Evolutionary conservation across 1,139 yeast species (phyloP).

Genomic region (Petasospora rhodanensis): DNA sequence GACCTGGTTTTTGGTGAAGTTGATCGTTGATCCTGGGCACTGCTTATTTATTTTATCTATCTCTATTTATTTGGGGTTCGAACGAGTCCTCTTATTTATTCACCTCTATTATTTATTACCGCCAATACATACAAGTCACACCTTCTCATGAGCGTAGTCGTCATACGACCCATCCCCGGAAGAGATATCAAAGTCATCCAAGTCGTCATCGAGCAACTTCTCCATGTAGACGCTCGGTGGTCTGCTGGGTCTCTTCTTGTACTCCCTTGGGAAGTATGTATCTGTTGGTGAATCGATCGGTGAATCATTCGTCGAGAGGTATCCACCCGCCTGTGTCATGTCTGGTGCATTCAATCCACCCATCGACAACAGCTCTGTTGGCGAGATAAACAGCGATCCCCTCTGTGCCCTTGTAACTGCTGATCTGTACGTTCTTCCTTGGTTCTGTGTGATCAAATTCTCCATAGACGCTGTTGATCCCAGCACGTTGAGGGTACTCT

Average conservation of each 20-base stretch:
- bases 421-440: slow-evolving; percentile 23
- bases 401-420: slow-evolving; percentile 24
- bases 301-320: slow-evolving; percentile 12
- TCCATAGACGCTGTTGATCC: slow-evolving; percentile 17
- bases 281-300: slow-evolving; percentile 23
- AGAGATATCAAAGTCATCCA: slow-evolving; percentile 5
- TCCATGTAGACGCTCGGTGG: slow-evolving; percentile 30
- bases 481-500: slow-evolving; percentile 22
- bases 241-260: slow-evolving; percentile 17
- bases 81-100: slow-evolving; percentile 9
- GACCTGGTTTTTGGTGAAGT: slow-evolving; percentile 94
- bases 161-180: slow-evolving; percentile 9
- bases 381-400: slow-evolving; percentile 33
- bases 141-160: slow-evolving; percentile 15
- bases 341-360: slow-evolving; percentile 7
- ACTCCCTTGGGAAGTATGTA: slow-evolving; percentile 1
- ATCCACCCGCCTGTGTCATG: slow-evolving; percentile 5
- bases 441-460: slow-evolving; percentile 5
- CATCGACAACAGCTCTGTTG: slow-evolving; percentile 28
- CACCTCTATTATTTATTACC: no score
- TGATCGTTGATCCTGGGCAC: slow-evolving; percentile 53
- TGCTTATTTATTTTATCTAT: slow-evolving; percentile 7
- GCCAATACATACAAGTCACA: no score
- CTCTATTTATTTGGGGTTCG: slow-evolving; percentile 4
- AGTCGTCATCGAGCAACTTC: slow-evolving; percentile 23